Evolutionary conservation across 2,329 filamentous ascomycete genomes (phyloP).

Genomic region (Colletotrichum shisoi): DNA sequence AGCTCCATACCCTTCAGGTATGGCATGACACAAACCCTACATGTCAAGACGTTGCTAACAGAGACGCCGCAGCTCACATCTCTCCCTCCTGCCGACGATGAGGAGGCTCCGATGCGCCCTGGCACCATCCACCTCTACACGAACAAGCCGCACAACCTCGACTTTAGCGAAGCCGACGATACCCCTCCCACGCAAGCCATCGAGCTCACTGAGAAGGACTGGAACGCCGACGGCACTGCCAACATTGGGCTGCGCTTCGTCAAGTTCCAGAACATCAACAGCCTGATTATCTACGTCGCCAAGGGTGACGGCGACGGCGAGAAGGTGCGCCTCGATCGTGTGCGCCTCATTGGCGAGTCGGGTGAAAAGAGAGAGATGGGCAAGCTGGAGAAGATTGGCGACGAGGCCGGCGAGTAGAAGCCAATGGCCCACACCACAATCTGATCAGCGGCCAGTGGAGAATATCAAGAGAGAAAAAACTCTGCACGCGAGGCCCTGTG

Average conservation of each 20-base stretch:
- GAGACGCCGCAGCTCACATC: conserved; percentile 76
- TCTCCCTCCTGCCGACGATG: conserved; percentile 69
- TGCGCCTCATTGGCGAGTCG: conserved; percentile 83
- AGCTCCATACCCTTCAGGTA: conserved; percentile 83
- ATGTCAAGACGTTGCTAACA: conserved; percentile 5
- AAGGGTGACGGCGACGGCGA: conserved; percentile 85
- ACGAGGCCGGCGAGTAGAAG: conserved; percentile 69
- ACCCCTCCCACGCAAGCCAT: conserved; percentile 81
- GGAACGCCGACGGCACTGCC: conserved; percentile 80
- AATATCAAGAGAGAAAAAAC: conserved; percentile 13
- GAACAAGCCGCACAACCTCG: conserved; percentile 88
- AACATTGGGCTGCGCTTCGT: conserved; percentile 83
- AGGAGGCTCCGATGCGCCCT: conserved; percentile 81
- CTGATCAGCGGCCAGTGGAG: conserved; percentile 15
- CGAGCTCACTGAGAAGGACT: conserved; percentile 76
- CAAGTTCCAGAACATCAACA: conserved; percentile 95
- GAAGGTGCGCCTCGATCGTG: conserved; percentile 81
- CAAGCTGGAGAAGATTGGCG: conserved; percentile 92
- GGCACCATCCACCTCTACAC: conserved; percentile 84
- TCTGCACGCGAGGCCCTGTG: conserved; percentile 12
- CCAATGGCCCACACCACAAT: not conserved
- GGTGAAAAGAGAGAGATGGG: conserved; percentile 93
- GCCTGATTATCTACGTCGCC: conserved; percentile 85
- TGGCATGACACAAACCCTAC: conserved; percentile 33
- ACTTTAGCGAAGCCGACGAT: conserved; percentile 94